Evolutionary conservation across 2,329 filamentous ascomycete genomes (phyloP).

Genomic region (Aureobasidium musti): DNA sequence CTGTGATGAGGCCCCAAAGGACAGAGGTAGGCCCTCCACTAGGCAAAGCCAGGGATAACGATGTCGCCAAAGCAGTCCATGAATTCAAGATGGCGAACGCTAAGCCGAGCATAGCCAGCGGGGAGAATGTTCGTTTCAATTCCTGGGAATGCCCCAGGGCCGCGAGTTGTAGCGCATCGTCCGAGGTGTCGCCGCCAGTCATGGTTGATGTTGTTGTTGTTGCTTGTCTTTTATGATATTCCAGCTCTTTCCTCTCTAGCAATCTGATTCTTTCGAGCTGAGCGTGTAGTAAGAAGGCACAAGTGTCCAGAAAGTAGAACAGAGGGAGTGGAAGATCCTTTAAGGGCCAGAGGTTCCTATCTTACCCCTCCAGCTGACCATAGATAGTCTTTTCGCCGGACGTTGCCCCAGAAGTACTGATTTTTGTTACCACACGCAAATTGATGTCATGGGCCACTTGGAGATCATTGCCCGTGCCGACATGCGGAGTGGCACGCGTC

Average conservation of each 20-base stretch:
- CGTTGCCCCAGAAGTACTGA: conserved; percentile 22
- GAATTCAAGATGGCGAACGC: conserved; percentile 66
- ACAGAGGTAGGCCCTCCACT: conserved; percentile 71
- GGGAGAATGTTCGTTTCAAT: conserved; percentile 59
- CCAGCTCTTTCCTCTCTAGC: conserved; percentile 12
- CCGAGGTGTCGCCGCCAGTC: conserved; percentile 37
- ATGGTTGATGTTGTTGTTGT: conserved; percentile 17
- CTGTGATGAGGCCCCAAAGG: conserved; percentile 66
- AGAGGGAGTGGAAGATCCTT: conserved; percentile 9
- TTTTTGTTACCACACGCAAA: conserved; percentile 21
- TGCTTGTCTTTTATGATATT: not conserved
- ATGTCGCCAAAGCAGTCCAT: conserved; percentile 63
- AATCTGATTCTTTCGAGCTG: not conserved
- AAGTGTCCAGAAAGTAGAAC: not conserved
- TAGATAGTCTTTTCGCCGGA: conserved; percentile 18
- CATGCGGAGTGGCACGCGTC: conserved; percentile 24
- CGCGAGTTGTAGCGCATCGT: conserved; percentile 54
- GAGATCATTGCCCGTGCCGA: conserved; percentile 17
- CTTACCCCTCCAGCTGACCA: conserved; percentile 26
- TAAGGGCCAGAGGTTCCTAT: conserved; percentile 1
- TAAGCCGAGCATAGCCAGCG: conserved; percentile 62
- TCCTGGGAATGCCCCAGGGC: conserved; percentile 61
- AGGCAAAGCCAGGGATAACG: conserved; percentile 63
- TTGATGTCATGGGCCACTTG: conserved; percentile 16
- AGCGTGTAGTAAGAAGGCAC: not conserved